These are phyloP conservation scores for Trametes hirsuta DNA, from an alignment of 1,284 basidiomycete genomes.

Conservation along the genomic window DNA sequence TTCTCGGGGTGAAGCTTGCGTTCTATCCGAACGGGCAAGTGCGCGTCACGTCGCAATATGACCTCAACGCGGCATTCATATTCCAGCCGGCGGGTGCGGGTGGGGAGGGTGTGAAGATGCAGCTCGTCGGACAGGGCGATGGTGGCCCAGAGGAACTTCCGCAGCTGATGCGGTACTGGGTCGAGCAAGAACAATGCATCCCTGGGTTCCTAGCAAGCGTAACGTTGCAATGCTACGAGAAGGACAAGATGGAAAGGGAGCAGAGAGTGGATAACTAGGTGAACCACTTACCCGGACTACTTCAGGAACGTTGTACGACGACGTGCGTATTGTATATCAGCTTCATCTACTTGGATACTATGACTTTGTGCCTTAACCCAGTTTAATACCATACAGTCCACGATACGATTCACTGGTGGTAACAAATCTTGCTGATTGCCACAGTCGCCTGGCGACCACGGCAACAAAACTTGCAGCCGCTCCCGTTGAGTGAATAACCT, in stretches of 20 bases:
- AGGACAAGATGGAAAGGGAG: constrained; percentile 27
- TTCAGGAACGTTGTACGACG: not conserved
- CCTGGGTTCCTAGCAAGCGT: constrained; percentile 77
- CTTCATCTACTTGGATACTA: no score
- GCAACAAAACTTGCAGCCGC: no score
- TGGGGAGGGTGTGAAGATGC: constrained; percentile 57
- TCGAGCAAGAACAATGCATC: constrained; percentile 71
- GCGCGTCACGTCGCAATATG: constrained; percentile 81
- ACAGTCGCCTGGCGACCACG: no score
- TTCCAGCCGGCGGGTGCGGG: constrained; percentile 56
- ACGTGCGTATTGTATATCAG: not conserved
- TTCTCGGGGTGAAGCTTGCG: constrained; percentile 84
- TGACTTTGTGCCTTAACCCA: no score
- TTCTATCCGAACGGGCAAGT: constrained; percentile 86
- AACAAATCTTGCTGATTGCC: no score
- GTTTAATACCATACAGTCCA: no score
- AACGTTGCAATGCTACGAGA: constrained; percentile 75
- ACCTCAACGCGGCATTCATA: constrained; percentile 70
- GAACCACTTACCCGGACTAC: not conserved
- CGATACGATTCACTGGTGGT: no score
- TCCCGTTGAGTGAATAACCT: no score
- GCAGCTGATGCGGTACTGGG: constrained; percentile 72
- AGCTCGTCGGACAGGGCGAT: constrained; percentile 69
- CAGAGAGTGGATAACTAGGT: not conserved
- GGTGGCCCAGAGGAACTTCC: constrained; percentile 70